These are phyloP conservation scores for Babjeviella inositovora DNA, from an alignment of 805 yeast genomes.

Conservation along the genomic window DNA sequence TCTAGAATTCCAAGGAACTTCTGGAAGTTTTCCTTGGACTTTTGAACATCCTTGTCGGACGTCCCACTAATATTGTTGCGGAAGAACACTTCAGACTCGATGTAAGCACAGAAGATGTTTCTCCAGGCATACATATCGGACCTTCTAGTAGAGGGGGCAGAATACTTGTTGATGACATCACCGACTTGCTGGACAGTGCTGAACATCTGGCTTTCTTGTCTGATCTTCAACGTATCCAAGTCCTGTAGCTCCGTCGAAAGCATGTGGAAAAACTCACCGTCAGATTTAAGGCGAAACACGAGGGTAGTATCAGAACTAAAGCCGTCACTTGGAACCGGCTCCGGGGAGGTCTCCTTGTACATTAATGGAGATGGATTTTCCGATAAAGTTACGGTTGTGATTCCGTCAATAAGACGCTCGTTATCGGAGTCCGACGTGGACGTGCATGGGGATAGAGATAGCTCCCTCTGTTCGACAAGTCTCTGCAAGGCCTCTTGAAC, in stretches of 20 bases:
- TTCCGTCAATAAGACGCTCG: too few relatives aligned
- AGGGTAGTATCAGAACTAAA: too few relatives aligned
- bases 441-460: too few relatives aligned
- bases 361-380: too few relatives aligned
- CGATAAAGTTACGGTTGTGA: too few relatives aligned
- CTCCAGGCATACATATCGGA: constrained; percentile 58
- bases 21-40: constrained; percentile 24
- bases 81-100: constrained; percentile 53
- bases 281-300: too few relatives aligned
- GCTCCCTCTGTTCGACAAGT: too few relatives aligned
- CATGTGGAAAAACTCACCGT: constrained; percentile 41
- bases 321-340: too few relatives aligned
- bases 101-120: constrained; percentile 44
- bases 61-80: constrained; percentile 27
- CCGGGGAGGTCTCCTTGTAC: too few relatives aligned
- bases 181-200: constrained; percentile 24
- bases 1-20: constrained; percentile 22
- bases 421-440: too few relatives aligned
- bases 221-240: constrained; percentile 22
- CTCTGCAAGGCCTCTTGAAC: too few relatives aligned
- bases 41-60: constrained; percentile 25
- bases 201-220: constrained; percentile 25
- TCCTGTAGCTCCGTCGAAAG: constrained; percentile 34
- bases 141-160: constrained; percentile 21
- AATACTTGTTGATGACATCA: constrained; percentile 15